Evolutionary conservation across 805 yeast genomes (phyloP).

Genomic region (Citeromyces matritensis): DNA sequence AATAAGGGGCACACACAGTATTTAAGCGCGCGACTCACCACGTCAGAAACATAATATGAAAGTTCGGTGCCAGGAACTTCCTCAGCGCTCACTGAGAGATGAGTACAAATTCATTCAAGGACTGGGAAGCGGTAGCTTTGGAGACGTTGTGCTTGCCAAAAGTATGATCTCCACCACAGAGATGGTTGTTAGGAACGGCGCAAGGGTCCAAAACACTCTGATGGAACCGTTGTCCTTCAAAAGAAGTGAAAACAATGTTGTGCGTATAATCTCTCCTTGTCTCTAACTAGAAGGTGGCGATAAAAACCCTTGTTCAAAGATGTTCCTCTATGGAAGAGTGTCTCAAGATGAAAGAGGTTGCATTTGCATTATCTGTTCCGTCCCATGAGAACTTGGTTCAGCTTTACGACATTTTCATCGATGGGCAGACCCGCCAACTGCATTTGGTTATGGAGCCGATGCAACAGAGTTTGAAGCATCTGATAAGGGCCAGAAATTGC

Average conservation of each 20-base stretch:
- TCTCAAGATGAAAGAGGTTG: constrained; percentile 47
- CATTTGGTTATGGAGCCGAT: constrained; percentile 84
- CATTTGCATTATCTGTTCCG: constrained; percentile 51
- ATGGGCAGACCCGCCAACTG: constrained; percentile 37
- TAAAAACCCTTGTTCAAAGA: constrained; percentile 60
- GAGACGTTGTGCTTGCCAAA: constrained; percentile 53
- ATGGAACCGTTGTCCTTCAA: constrained; percentile 25
- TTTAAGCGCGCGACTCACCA: no score
- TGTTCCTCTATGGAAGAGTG: constrained; percentile 38
- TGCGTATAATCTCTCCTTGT: constrained; percentile 5
- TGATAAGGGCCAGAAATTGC: constrained; percentile 46
- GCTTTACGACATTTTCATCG: constrained; percentile 68
- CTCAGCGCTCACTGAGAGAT: constrained; percentile 22
- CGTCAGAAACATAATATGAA: background rate
- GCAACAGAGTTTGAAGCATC: constrained; percentile 69
- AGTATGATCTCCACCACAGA: constrained; percentile 10
- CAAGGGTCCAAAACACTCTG: constrained; percentile 8
- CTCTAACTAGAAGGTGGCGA: constrained; percentile 38
- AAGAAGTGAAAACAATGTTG: constrained; percentile 22
- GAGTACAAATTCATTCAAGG: constrained; percentile 34
- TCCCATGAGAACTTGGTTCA: constrained; percentile 62
- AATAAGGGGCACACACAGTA: no score
- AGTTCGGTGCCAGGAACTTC: constrained; percentile 11
- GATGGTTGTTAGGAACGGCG: constrained; percentile 3
- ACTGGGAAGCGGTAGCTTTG: constrained; percentile 68